phyloP scores from a whole-genome alignment of 257 asterid genomes.

The Fraxinus cuspidata region DNA sequence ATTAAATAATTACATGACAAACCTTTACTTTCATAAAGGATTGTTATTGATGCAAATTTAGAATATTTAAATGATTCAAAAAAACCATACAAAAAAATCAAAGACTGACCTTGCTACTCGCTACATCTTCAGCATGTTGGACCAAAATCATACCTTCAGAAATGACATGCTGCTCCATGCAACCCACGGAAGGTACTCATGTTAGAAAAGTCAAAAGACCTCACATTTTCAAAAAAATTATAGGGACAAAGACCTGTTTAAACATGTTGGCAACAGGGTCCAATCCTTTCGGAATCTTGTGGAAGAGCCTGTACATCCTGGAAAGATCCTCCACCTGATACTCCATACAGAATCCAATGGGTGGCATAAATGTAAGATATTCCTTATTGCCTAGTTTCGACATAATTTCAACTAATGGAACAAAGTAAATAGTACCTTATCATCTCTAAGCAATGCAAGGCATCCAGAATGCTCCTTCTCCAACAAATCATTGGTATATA shows the following conservation, averaged over 20 bases:
- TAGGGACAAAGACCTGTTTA: conserved; percentile 44
- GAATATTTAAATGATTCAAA: neutral
- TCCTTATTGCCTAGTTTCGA: neutral
- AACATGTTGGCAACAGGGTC: conserved; percentile 42
- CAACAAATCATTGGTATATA: conserved; percentile 42
- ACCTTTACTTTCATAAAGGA: neutral
- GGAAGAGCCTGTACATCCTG: conserved; percentile 59
- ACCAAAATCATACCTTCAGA: conserved; percentile 55
- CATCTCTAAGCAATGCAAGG: conserved; percentile 53
- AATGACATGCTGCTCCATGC: conserved; percentile 45
- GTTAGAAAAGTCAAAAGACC: conserved; percentile 10
- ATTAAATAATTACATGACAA: neutral
- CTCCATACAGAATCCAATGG: conserved; percentile 14
- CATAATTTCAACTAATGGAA: neutral
- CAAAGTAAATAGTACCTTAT: conserved; percentile 40
- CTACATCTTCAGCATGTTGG: conserved; percentile 58
- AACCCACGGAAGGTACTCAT: neutral
- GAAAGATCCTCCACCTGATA: conserved; percentile 59
- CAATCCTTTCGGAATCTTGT: conserved; percentile 39
- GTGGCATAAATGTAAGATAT: neutral
- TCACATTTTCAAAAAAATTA: conserved; percentile 1
- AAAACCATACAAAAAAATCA: neutral
- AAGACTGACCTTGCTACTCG: conserved; percentile 40
- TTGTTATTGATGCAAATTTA: neutral
- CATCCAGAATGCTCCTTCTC: conserved; percentile 69